A percentile compares a stretch with the other conserved stretches of the same genome.
Evolutionary conservation across 495 filamentous ascomycete genomes (phyloP).

Genomic region (Daldinia loculata): DNA sequence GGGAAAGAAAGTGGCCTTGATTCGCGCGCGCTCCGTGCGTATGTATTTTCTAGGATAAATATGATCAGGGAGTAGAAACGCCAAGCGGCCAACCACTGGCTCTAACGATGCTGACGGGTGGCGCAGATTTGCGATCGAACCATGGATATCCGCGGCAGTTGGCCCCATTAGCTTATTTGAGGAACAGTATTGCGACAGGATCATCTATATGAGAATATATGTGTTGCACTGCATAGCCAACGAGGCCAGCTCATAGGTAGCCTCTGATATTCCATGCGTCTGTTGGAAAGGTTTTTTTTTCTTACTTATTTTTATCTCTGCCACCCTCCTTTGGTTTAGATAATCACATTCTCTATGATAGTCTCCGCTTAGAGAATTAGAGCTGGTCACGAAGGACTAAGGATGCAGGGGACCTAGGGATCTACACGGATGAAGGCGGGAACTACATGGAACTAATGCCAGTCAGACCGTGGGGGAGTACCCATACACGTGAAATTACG

Average conservation of each 20-base stretch:
- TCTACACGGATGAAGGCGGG: slow-evolving; percentile 29
- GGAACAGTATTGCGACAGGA: not conserved
- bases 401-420: slow-evolving; percentile 34
- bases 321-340: not conserved
- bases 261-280: not conserved
- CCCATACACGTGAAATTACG: not conserved
- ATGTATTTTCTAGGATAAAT: slow-evolving; percentile 22
- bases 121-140: slow-evolving; percentile 35
- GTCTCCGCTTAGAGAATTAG: slow-evolving; percentile 3
- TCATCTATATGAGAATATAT: not conserved
- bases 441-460: slow-evolving; percentile 37
- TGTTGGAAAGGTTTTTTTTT: not conserved
- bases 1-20: slow-evolving; percentile 26
- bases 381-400: slow-evolving; percentile 1
- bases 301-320: slow-evolving; percentile 1
- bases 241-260: not conserved
- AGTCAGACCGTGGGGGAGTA: slow-evolving; percentile 33
- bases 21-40: slow-evolving; percentile 33
- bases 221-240: not conserved
- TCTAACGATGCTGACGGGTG: slow-evolving; percentile 23
- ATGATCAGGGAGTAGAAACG: slow-evolving; percentile 16
- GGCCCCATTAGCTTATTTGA: slow-evolving; percentile 31
- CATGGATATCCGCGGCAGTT: slow-evolving; percentile 29
- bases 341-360: not conserved
- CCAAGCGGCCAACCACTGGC: slow-evolving; percentile 17